These are phyloP conservation scores for Phytophthora tentaculata DNA, from an alignment of 352 stramenopile genomes.

Conservation along the genomic window DNA sequence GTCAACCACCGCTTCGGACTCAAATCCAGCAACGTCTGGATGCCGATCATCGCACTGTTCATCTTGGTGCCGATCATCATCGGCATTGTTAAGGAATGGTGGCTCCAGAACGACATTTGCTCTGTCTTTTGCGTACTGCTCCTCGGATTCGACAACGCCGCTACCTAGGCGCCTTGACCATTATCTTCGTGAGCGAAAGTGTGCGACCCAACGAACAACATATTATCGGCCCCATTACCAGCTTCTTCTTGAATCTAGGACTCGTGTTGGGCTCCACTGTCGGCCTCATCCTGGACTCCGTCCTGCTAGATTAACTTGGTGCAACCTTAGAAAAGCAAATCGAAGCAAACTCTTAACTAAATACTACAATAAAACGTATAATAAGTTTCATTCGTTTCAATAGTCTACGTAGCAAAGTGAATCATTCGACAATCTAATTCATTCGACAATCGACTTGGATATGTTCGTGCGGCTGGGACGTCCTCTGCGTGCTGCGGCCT, in stretches of 20 bases:
- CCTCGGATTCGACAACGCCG: slow-evolving; percentile 75
- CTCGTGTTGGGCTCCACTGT: slow-evolving; percentile 73
- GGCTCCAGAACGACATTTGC: slow-evolving; percentile 68
- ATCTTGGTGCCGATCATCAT: slow-evolving; percentile 69
- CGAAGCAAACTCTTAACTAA: neutral
- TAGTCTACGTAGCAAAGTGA: too few species aligned
- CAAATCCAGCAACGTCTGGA: slow-evolving; percentile 66
- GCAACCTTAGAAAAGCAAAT: neutral
- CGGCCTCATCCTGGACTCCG: slow-evolving; percentile 62
- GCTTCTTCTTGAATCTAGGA: slow-evolving; percentile 84
- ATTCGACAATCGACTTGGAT: slow-evolving; percentile 8
- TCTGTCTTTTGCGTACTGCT: slow-evolving; percentile 70
- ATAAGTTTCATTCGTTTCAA: neutral
- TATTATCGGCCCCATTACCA: slow-evolving; percentile 74
- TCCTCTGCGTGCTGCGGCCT: slow-evolving; percentile 8
- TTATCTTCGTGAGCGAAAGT: slow-evolving; percentile 83
- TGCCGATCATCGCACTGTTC: slow-evolving; percentile 53
- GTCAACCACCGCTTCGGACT: slow-evolving; percentile 62
- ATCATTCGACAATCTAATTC: neutral
- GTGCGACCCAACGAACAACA: slow-evolving; percentile 66
- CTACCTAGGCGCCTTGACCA: slow-evolving; percentile 72
- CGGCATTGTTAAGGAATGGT: slow-evolving; percentile 63
- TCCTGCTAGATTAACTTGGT: slow-evolving; percentile 44
- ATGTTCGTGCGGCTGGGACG: slow-evolving; percentile 35
- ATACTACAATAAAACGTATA: neutral